Evolutionary conservation across 768 basidiomycete species (phyloP).

Genomic region (Boletellus ananiceps): DNA sequence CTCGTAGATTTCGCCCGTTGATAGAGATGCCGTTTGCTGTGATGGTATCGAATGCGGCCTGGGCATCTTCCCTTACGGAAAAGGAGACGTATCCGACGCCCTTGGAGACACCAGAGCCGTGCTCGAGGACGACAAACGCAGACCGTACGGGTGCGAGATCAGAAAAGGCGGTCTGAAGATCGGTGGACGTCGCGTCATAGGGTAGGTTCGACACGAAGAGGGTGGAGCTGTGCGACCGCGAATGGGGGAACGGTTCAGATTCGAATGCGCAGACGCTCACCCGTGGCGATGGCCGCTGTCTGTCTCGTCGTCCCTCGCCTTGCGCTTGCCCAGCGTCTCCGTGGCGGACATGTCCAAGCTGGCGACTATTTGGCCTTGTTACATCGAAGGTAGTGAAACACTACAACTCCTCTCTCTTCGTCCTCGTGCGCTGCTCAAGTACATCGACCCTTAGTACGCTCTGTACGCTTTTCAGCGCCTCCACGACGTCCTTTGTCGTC

Average conservation of each 20-base stretch:
- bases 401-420: constrained; percentile 28
- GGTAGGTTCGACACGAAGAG: constrained; percentile 93
- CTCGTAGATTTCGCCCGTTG: constrained; percentile 64
- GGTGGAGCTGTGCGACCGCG: constrained; percentile 52
- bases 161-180: constrained; percentile 90
- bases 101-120: constrained; percentile 71
- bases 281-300: constrained; percentile 14
- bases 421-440: constrained; percentile 17
- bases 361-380: too few relatives aligned
- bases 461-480: constrained; percentile 13
- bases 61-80: constrained; percentile 84
- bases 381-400: too few relatives aligned
- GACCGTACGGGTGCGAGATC: constrained; percentile 92
- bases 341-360: background rate
- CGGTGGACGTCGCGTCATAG: constrained; percentile 83
- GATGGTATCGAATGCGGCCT: constrained; percentile 62
- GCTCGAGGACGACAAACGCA: constrained; percentile 88
- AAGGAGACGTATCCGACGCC: constrained; percentile 97
- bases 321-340: constrained; percentile 25
- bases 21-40: constrained; percentile 60
- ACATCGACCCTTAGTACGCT: constrained; percentile 23
- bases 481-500: constrained; percentile 7
- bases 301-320: constrained; percentile 19
- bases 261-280: constrained; percentile 7
- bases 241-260: background rate